Evolutionary conservation across 768 basidiomycete genomes (phyloP).

Genomic region (Artomyces pyxidatus): DNA sequence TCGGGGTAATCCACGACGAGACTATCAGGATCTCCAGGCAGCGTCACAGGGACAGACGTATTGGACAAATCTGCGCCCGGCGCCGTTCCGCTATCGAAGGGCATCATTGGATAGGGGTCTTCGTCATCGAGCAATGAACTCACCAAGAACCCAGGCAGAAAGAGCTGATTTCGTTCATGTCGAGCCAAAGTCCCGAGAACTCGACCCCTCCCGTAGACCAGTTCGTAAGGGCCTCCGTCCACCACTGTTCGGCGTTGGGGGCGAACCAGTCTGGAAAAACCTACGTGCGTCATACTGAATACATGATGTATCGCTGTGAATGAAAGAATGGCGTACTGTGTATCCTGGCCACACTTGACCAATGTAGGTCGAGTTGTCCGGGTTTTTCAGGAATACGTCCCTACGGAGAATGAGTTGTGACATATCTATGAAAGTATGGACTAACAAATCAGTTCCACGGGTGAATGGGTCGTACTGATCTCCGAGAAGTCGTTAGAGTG

Average conservation of each 20-base stretch:
- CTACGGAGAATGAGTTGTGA: slow-evolving; percentile 23
- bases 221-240: slow-evolving; percentile 52
- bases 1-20: slow-evolving; percentile 56
- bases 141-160: slow-evolving; percentile 47
- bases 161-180: slow-evolving; percentile 62
- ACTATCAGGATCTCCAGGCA: slow-evolving; percentile 51
- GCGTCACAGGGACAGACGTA: slow-evolving; percentile 43
- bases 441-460: slow-evolving; percentile 50
- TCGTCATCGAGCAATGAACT: too few relatives aligned
- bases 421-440: neutral
- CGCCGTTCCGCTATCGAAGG: too few relatives aligned
- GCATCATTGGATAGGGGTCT: too few relatives aligned
- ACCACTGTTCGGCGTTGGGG: slow-evolving; percentile 43
- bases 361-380: slow-evolving; percentile 61
- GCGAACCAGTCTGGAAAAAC: slow-evolving; percentile 59
- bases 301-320: neutral
- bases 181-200: slow-evolving; percentile 62
- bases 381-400: slow-evolving; percentile 69
- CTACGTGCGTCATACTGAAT: slow-evolving; percentile 17
- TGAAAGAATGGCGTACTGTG: slow-evolving; percentile 35
- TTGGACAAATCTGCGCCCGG: slow-evolving; percentile 48
- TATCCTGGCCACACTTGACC: slow-evolving; percentile 78
- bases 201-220: slow-evolving; percentile 46
- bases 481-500: slow-evolving; percentile 2
- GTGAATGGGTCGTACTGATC: slow-evolving; percentile 65